These are phyloP conservation scores for Ilex aquifolium DNA, from an alignment of 257 asterid genomes.

Conservation along the genomic window DNA sequence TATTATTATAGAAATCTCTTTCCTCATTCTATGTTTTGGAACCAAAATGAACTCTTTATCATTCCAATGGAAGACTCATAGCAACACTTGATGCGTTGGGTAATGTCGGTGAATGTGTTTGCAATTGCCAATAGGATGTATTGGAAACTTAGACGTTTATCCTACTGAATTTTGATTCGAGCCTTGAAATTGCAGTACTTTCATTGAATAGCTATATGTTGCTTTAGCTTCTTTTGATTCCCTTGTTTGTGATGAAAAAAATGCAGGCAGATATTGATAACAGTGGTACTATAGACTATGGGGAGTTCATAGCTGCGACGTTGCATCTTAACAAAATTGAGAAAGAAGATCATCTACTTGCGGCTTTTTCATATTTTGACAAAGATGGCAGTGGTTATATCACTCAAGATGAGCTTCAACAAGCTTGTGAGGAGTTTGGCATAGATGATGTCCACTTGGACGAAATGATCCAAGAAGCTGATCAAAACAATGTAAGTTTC, in stretches of 20 bases:
- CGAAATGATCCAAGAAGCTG: constrained; percentile 83
- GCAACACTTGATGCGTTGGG: background rate
- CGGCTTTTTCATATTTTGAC: constrained; percentile 84
- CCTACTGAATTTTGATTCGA: no score
- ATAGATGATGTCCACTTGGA: constrained; percentile 52
- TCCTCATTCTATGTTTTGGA: background rate
- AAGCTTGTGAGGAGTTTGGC: constrained; percentile 80
- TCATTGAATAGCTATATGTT: no score
- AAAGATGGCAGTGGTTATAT: constrained; percentile 85
- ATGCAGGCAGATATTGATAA: constrained; percentile 85
- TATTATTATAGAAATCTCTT: constrained; percentile 2
- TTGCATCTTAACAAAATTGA: constrained; percentile 79
- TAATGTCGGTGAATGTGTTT: no score
- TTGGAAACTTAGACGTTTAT: no score
- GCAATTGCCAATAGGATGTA: no score
- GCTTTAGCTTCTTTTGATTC: constrained; percentile 1
- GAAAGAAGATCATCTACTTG: constrained; percentile 64
- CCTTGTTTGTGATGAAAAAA: constrained; percentile 6
- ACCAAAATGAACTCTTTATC: no score
- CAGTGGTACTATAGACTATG: constrained; percentile 83
- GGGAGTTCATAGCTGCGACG: constrained; percentile 92
- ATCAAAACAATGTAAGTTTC: constrained; percentile 56
- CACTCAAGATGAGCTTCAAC: constrained; percentile 82
- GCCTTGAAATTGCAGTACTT: no score
- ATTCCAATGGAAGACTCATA: background rate